Percentiles rank a stretch among this genome's conserved stretches.
phyloP scores from a whole-genome alignment of 768 basidiomycete species.

The Tulasnella sp. region DNA sequence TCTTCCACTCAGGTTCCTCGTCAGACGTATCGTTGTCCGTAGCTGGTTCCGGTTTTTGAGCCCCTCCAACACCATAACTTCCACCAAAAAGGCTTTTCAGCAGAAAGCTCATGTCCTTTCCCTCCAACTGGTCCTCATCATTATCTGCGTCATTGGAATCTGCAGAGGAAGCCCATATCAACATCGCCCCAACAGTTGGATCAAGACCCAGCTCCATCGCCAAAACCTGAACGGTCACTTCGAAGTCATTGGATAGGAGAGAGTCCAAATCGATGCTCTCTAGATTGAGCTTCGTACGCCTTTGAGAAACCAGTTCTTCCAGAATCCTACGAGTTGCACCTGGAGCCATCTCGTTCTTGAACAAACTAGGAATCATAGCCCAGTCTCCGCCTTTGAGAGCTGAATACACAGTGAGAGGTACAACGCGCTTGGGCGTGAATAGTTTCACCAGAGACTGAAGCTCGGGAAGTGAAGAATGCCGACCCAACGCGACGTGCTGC shows the following conservation, averaged over 20 bases:
- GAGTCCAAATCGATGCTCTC: no score
- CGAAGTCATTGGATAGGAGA: no score
- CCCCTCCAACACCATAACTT: not conserved
- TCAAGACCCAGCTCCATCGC: not conserved
- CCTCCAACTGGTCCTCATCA: not conserved
- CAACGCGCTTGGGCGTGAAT: conserved; percentile 61
- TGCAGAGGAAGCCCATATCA: not conserved
- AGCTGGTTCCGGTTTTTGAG: not conserved
- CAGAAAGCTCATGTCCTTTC: not conserved
- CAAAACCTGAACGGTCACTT: no score
- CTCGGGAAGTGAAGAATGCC: conserved; percentile 83
- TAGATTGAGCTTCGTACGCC: no score
- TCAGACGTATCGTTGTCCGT: not conserved
- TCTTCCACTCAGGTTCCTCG: not conserved
- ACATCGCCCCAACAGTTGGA: not conserved
- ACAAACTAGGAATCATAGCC: conserved; percentile 55
- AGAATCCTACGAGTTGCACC: conserved; percentile 22
- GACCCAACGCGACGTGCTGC: conserved; percentile 68
- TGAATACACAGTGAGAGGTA: conserved; percentile 57
- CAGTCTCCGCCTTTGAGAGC: conserved; percentile 53
- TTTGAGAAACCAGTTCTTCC: conserved; percentile 22
- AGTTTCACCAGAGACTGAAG: conserved; percentile 66
- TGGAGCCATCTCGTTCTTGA: conserved; percentile 41
- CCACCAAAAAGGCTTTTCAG: not conserved
- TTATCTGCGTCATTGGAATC: not conserved